Percentiles rank a stretch among this genome's conserved stretches.
These are phyloP conservation scores for Leccinellum rugosiceps DNA, from an alignment of 768 basidiomycete species.

Conservation along the genomic window DNA sequence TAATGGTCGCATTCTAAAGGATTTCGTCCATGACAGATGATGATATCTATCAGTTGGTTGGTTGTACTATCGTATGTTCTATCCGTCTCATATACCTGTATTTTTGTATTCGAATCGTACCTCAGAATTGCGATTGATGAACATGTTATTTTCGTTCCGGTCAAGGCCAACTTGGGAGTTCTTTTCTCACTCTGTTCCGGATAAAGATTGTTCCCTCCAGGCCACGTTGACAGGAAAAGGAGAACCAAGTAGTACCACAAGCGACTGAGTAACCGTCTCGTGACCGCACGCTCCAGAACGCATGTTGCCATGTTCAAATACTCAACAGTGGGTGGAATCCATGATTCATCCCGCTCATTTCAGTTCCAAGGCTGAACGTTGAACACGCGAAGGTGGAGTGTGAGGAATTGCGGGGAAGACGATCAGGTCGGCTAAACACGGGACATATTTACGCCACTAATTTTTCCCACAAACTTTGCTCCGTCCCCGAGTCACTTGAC, in stretches of 20 bases:
- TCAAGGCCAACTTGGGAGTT: not conserved
- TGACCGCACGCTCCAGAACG: not conserved
- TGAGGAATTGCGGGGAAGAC: not conserved
- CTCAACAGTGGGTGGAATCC: not conserved
- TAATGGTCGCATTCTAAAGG: not conserved
- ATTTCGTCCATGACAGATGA: not conserved
- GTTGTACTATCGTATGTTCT: not conserved
- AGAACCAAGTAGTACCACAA: not conserved
- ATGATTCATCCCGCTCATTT: not conserved
- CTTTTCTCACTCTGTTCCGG: not conserved
- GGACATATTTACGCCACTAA: not conserved
- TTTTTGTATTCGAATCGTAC: not conserved
- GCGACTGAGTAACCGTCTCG: no score
- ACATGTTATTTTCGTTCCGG: not conserved
- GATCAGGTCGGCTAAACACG: not conserved
- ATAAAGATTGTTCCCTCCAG: not conserved
- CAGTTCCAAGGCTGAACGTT: not conserved
- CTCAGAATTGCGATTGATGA: not conserved
- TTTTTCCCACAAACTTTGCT: not conserved
- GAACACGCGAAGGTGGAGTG: not conserved
- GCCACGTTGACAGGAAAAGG: not conserved
- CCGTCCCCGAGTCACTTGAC: not conserved
- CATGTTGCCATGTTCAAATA: not conserved
- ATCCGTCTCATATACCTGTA: not conserved
- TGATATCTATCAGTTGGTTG: not conserved